Evolutionary conservation across 495 filamentous ascomycete species (phyloP).

Genomic region (Letharia lupina): DNA sequence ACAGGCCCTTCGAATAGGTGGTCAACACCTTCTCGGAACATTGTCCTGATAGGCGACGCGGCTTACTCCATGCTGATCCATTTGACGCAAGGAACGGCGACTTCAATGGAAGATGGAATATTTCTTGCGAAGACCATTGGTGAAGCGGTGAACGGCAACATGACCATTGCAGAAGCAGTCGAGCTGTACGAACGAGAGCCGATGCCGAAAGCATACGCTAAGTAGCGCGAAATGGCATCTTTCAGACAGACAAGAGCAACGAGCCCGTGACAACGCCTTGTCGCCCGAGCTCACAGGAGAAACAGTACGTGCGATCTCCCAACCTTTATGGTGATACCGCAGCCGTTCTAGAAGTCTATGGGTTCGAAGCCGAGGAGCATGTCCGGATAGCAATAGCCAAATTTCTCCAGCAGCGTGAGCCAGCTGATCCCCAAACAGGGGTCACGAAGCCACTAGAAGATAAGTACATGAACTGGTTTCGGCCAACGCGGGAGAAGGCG

Average conservation of each 20-base stretch:
- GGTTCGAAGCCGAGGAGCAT: conserved; percentile 29
- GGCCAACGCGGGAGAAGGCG: conserved; percentile 16
- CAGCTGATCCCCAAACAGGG: conserved; percentile 20
- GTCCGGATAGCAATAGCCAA: conserved; percentile 24
- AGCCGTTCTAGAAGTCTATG: conserved; percentile 26
- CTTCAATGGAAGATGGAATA: conserved; percentile 28
- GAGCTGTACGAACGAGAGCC: conserved; percentile 29
- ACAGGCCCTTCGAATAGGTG: conserved; percentile 18
- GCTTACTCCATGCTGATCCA: conserved; percentile 13
- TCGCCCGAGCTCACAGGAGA: conserved; percentile 28
- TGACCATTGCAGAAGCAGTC: conserved; percentile 21
- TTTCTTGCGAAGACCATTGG: conserved; percentile 28
- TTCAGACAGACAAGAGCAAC: conserved; percentile 37
- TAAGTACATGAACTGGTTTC: conserved; percentile 30
- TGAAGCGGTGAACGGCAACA: conserved; percentile 16
- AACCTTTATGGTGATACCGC: conserved; percentile 28
- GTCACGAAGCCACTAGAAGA: conserved; percentile 23
- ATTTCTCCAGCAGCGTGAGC: conserved; percentile 16
- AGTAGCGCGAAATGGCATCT: conserved; percentile 43
- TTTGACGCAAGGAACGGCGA: conserved; percentile 26
- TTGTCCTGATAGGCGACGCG: conserved; percentile 20
- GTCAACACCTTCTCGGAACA: conserved; percentile 16
- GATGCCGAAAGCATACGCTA: conserved; percentile 26
- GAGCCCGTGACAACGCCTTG: conserved; percentile 38
- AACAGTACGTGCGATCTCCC: conserved; percentile 24